Evolutionary conservation across 2,329 filamentous ascomycete genomes (phyloP).

Genomic region (Pseudofabraea citricarpa): DNA sequence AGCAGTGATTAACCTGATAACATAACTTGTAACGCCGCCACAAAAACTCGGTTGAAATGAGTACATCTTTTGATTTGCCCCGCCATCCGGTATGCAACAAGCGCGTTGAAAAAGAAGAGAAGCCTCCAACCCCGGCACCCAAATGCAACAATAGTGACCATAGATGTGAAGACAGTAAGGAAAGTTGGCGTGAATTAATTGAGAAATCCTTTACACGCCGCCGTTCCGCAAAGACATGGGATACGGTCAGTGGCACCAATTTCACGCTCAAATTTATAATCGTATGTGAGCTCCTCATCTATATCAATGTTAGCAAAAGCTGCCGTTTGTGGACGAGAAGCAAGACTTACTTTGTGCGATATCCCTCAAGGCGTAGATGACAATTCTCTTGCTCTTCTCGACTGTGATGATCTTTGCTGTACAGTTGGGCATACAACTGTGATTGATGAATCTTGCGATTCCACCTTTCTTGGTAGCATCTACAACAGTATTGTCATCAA

Average conservation of each 20-base stretch:
- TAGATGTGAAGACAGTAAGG: background rate
- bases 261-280: constrained; percentile 99
- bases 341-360: constrained; percentile 80
- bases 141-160: background rate
- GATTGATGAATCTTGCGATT: constrained; percentile 97
- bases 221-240: constrained; percentile 92
- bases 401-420: constrained; percentile 99
- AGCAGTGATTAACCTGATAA: background rate
- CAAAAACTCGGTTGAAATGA: constrained; percentile 27
- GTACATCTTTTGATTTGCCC: constrained; percentile 21
- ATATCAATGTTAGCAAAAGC: constrained; percentile 14
- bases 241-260: constrained; percentile 93
- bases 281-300: constrained; percentile 99
- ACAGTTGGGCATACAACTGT: constrained; percentile 97
- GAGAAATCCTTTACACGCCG: constrained; percentile 97
- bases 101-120: constrained; percentile 8
- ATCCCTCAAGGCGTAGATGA: constrained; percentile 95
- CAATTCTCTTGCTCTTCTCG: constrained; percentile 95
- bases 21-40: too few relatives aligned
- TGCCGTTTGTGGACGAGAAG: too few relatives aligned
- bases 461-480: constrained; percentile 98
- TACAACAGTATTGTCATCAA: constrained; percentile 95
- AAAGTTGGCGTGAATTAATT: constrained; percentile 57
- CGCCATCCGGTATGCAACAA: constrained; percentile 13
- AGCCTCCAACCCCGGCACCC: constrained; percentile 3